Base-by-base conservation (phyloP, 1,139 yeast species). In the Saccharomyces hybrid region DNA sequence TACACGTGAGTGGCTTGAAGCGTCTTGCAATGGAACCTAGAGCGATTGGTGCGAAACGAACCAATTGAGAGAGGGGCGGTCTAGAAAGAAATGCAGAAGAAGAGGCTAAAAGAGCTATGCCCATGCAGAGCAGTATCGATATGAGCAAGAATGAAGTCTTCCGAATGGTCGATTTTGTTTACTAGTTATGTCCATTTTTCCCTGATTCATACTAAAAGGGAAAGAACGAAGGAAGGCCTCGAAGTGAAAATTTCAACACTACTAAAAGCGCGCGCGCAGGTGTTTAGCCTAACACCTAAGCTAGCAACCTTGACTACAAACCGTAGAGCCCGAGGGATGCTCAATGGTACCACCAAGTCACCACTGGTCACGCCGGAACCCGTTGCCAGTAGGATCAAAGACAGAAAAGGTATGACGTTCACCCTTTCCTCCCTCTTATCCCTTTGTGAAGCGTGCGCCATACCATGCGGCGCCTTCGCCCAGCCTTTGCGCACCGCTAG, bases 101-200 rank as follows among this genome's bases (percentile, higher is more conserved):
- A 24, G 27, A 42, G 31, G 52, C 14, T 16, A 14, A 34, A 50
- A 42, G 48, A 28, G 46, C 53, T 32, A 53, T 48, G 47, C 55
- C 51, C 57, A 55, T 55, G 53, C 19, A 54, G 26, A 51, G 50
- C 38, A 48, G 29, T 24, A 28, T 21, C 44, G 26, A 26, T 44
- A 49, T 32, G 19, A 24, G 48, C 21, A 34, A 42, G 19, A 50
- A 31, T 48, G 32, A 50, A 19, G 44, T 26, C 9, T 34, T n/a
- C 31, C 24, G 16, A 34, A 26, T 34, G 24, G 47, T 42, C 28
- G 21, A 8, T 47, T 16, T 26, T 24, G 34, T 12, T 24, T 47
- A 31, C 16, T n/a, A 6, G 19, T 16, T 16, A 12, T 41, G 6
- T 11, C 14, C n/a, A 12, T 11, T n/a, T 47, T 12, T 28, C 38